These are phyloP conservation scores for Dillenia suffruticosa DNA, from an alignment of 164 flowering plant genomes.

Conservation along the genomic window DNA sequence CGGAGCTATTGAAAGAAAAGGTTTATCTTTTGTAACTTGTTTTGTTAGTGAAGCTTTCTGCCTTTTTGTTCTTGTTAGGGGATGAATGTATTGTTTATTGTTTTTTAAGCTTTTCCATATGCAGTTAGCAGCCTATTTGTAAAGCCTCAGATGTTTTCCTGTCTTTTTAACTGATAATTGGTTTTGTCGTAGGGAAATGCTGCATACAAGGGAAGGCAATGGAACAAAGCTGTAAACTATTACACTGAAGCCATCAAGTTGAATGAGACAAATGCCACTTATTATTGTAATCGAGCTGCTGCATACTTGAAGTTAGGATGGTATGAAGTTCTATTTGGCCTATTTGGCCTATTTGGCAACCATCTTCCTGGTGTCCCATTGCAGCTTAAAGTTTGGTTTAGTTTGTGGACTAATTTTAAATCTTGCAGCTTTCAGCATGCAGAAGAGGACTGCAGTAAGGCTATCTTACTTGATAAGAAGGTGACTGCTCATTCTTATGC, in stretches of 20 bases:
- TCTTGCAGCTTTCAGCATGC: conserved; percentile 85
- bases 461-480: conserved; percentile 87
- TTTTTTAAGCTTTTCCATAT: too few species aligned
- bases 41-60: not conserved
- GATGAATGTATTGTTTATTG: too few species aligned
- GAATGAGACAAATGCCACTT: conserved; percentile 66
- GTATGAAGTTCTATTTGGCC: conserved; percentile 23
- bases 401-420: conserved; percentile 4
- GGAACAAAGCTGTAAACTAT: conserved; percentile 87
- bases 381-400: not conserved
- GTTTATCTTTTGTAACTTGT: conserved; percentile 22
- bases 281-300: conserved; percentile 83
- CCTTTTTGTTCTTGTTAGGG: too few species aligned
- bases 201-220: conserved; percentile 80
- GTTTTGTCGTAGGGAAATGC: conserved; percentile 74
- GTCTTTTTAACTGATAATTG: too few species aligned
- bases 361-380: not conserved
- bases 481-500: conserved; percentile 23
- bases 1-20: conserved; percentile 93
- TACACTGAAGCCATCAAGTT: conserved; percentile 90
- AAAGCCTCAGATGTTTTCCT: too few species aligned
- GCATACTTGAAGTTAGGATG: conserved; percentile 91
- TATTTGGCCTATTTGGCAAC: not conserved
- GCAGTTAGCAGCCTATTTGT: too few species aligned
- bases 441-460: conserved; percentile 80